Conservation (phyloP, 2,329 filamentous ascomycete genomes). For the Lasiodiplodia sp. region DNA sequence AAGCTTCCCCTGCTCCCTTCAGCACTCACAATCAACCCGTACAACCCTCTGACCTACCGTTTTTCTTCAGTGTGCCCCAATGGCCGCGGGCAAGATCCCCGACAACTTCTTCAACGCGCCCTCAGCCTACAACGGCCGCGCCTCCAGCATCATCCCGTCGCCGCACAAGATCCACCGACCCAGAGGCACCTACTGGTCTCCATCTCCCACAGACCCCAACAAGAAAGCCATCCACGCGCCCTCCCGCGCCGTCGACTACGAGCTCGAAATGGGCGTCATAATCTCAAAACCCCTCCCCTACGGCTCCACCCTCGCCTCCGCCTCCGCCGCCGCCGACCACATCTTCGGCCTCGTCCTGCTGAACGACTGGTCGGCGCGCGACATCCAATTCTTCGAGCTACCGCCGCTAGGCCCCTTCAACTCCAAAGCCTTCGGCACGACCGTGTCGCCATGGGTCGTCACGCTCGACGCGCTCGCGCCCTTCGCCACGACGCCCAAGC, state of each 20-base stretch:
- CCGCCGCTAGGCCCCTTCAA: constrained; percentile 67
- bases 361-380: constrained; percentile 70
- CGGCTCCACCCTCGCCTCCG: constrained; percentile 50
- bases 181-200: constrained; percentile 36
- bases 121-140: constrained; percentile 63
- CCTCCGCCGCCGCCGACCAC: constrained; percentile 57
- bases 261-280: constrained; percentile 58
- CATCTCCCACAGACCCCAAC: constrained; percentile 42
- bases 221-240: constrained; percentile 60
- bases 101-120: constrained; percentile 45
- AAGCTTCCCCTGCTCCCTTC: constrained; percentile 33
- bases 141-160: constrained; percentile 61
- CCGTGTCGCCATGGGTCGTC: constrained; percentile 68
- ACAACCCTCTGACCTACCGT: not conserved
- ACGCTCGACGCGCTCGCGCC: constrained; percentile 64
- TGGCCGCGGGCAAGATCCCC: constrained; percentile 10
- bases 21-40: not conserved
- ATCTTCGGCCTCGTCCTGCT: constrained; percentile 69
- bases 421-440: constrained; percentile 66
- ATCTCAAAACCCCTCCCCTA: constrained; percentile 51
- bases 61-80: constrained; percentile 6
- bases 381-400: constrained; percentile 70
- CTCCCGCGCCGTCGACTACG: constrained; percentile 54
- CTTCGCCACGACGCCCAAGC: constrained; percentile 37
- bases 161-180: constrained; percentile 47